Evolutionary conservation across 352 stramenopile genomes (phyloP).

Genomic region (Pythium phragmitis): DNA sequence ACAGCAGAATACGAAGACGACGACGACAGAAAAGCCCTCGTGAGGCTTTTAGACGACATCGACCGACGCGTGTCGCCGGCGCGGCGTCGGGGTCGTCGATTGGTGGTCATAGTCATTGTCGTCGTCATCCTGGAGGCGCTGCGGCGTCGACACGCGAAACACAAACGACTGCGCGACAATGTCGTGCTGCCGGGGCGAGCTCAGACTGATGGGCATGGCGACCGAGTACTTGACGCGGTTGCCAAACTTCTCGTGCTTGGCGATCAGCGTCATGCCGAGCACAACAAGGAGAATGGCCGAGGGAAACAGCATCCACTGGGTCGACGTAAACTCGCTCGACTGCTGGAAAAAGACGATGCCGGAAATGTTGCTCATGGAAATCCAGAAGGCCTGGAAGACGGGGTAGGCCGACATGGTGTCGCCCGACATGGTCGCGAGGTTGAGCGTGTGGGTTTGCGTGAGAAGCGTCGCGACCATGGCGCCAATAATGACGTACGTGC

Average conservation of each 20-base stretch:
- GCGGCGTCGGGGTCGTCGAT: conserved; percentile 7
- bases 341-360: conserved; percentile 89
- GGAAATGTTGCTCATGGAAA: conserved; percentile 87
- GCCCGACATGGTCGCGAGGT: conserved; percentile 81
- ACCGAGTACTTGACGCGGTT: conserved; percentile 89
- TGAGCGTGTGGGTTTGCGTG: conserved; percentile 84
- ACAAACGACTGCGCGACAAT: conserved; percentile 89
- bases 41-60: conserved; percentile 16
- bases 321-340: conserved; percentile 72
- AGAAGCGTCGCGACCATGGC: conserved; percentile 75
- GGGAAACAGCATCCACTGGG: conserved; percentile 86
- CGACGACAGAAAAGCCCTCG: no score
- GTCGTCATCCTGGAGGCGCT: conserved; percentile 66
- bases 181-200: conserved; percentile 79
- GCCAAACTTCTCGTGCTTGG: conserved; percentile 88
- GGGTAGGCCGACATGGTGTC: conserved; percentile 87
- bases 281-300: conserved; percentile 68
- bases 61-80: conserved; percentile 21
- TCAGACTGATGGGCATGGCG: conserved; percentile 86
- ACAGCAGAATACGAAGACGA: no score
- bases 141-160: conserved; percentile 80
- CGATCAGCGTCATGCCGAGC: conserved; percentile 74
- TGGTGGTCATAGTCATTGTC: conserved; percentile 22
- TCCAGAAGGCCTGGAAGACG: conserved; percentile 89
- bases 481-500: conserved; percentile 75